Base-by-base conservation (phyloP, 306 rosid genomes). In the Rosa persica region DNA sequence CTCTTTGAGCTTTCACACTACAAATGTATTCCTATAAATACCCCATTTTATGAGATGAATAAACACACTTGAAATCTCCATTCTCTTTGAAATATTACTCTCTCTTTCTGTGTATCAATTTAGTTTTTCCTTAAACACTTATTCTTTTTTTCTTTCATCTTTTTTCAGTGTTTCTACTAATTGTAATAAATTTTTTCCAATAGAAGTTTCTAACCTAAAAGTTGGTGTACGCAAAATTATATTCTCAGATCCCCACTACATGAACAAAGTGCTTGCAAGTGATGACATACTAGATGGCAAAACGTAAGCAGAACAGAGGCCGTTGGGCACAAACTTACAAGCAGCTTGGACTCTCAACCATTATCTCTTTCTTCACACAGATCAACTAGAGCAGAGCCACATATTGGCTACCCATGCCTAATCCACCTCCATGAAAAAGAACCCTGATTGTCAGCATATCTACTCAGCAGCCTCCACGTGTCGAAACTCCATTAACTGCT, bases 331-430 rank as follows among this genome's bases (percentile, higher is more conserved):
- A 82, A 76, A 81, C 77, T 71, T 71, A 84, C 82, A 76, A 80
- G 65, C 12, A 65, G 57, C 68, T 76, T 73, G 20, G 15, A 1
- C 34, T 30, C 75, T 47, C 67, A 61, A 85, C 87, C 88, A 87
- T 92, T 92, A 86, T 90, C 92, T 83, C 85, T 85, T 25, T 58
- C 61, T 54, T 23, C 36, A 60, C 38, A 12, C 66, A 60, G 7
- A 60, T 23, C 66, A 48, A 71, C 71, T 84, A 73, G 85, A 86
- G 73, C 86, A 77, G 85, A 88, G 77, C 97, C 97, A 92, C 97
- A 90, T 77, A 86, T 79, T 84, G 76, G 81, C 78, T 60, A 80
- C 89, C 80, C 88, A 89, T 83, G 81, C 36, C 89, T 48, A 82
- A 80, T 86, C 78, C 61, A 72, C 83, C 86, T 51, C 62, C 80